Percentiles rank a stretch among this genome's conserved stretches.
These are phyloP conservation scores for Priceomyces carsonii DNA, from an alignment of 805 yeast genomes.

Conservation along the genomic window DNA sequence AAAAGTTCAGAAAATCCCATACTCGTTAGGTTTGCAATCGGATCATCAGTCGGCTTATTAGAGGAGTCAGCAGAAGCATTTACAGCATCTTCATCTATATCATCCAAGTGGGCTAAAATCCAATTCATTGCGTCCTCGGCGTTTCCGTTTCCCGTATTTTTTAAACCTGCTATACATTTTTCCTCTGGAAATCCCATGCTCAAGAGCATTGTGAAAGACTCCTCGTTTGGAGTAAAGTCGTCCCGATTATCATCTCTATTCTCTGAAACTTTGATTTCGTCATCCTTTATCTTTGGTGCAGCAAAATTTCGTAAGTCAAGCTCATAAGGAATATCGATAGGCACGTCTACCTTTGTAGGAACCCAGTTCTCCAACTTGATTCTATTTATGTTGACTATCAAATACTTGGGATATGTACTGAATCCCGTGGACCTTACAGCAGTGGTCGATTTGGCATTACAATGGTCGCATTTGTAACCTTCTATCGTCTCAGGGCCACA, in stretches of 20 bases:
- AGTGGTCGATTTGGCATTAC: slow-evolving; percentile 39
- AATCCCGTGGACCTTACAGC: slow-evolving; percentile 48
- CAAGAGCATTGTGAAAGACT: slow-evolving; percentile 53
- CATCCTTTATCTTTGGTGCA: slow-evolving; percentile 42
- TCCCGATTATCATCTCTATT: slow-evolving; percentile 8
- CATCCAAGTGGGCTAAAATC: slow-evolving; percentile 89
- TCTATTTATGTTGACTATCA: slow-evolving; percentile 75
- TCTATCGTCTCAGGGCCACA: slow-evolving; percentile 57
- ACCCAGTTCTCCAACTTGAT: slow-evolving; percentile 87
- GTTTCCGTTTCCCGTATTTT: slow-evolving; percentile 63
- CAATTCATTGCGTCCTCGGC: slow-evolving; percentile 84
- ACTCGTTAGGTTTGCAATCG: slow-evolving; percentile 48
- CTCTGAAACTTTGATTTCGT: slow-evolving; percentile 22
- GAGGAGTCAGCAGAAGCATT: slow-evolving; percentile 14
- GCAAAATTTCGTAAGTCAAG: slow-evolving; percentile 46
- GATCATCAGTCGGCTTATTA: slow-evolving; percentile 33
- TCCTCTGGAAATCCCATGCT: slow-evolving; percentile 88
- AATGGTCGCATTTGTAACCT: slow-evolving; percentile 57
- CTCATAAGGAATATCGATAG: slow-evolving; percentile 50
- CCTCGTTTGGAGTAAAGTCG: slow-evolving; percentile 55
- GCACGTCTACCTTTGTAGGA: slow-evolving; percentile 79
- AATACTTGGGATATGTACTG: slow-evolving; percentile 64
- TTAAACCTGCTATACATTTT: slow-evolving; percentile 67
- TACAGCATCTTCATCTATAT: slow-evolving; percentile 53
- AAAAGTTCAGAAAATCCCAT: slow-evolving; percentile 80